Evolutionary conservation across 169 alveolate species (phyloP).

Genomic region (Cardiosporidium cionae): DNA sequence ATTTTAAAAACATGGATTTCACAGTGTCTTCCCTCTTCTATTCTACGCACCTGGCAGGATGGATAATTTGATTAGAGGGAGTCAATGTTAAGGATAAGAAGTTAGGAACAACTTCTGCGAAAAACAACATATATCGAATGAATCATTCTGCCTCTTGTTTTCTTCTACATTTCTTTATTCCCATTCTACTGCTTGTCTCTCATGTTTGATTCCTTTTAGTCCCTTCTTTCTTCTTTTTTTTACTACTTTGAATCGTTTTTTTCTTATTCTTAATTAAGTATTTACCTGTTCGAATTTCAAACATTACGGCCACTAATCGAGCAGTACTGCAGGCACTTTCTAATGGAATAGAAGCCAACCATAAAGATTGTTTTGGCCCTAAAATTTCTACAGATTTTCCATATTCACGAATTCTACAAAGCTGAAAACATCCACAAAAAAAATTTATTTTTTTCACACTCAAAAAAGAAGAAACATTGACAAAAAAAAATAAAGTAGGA

Average conservation of each 20-base stretch:
- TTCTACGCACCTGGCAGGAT: slow-evolving; percentile 35
- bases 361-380: not conserved
- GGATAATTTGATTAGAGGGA: slow-evolving; percentile 39
- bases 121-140: too few relatives aligned
- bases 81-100: slow-evolving; percentile 21
- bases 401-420: not conserved
- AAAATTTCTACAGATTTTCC: not conserved
- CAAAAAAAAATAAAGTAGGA: too few relatives aligned
- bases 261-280: too few relatives aligned
- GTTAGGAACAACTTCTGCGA: slow-evolving; percentile 19
- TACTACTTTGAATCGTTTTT: too few relatives aligned
- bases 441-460: not conserved
- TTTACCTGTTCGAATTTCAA: not conserved
- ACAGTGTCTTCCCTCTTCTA: too few relatives aligned
- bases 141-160: too few relatives aligned
- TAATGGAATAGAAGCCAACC: not conserved
- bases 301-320: not conserved
- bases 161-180: too few relatives aligned
- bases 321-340: not conserved
- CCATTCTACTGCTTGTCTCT: too few relatives aligned
- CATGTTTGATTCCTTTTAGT: too few relatives aligned
- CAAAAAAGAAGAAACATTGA: too few relatives aligned
- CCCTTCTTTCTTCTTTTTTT: too few relatives aligned
- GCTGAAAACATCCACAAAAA: not conserved
- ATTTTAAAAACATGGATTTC: not conserved